Conservation (phyloP, 352 stramenopile genomes). For the Phytophthora sp. region DNA sequence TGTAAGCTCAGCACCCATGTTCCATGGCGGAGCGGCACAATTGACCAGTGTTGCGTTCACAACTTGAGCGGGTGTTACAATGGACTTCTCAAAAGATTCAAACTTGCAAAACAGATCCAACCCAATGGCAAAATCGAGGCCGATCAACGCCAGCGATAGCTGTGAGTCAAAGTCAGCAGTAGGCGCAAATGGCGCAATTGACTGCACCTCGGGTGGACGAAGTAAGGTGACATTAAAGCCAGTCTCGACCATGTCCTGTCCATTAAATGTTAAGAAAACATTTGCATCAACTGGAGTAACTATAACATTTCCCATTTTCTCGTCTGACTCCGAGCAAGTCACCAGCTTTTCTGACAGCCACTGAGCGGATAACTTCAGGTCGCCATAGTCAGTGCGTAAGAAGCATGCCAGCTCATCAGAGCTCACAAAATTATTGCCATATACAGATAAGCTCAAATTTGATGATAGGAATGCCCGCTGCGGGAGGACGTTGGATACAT, state of each 20-base stretch:
- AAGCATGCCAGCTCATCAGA: slow-evolving; percentile 32
- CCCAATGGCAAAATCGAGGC: slow-evolving; percentile 49
- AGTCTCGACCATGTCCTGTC: slow-evolving; percentile 25
- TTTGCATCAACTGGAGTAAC: slow-evolving; percentile 17
- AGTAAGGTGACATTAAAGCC: slow-evolving; percentile 52
- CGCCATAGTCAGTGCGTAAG: slow-evolving; percentile 23
- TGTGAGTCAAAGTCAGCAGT: not conserved
- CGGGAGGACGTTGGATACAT: slow-evolving; percentile 38
- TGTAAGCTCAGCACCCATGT: slow-evolving; percentile 15
- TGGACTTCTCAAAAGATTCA: slow-evolving; percentile 22
- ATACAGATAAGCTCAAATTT: slow-evolving; percentile 29
- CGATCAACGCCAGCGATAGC: slow-evolving; percentile 30
- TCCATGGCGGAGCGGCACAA: slow-evolving; percentile 39
- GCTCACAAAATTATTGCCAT: slow-evolving; percentile 32
- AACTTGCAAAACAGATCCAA: slow-evolving; percentile 50
- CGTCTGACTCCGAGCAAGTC: slow-evolving; percentile 17
- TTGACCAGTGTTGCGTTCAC: slow-evolving; percentile 45
- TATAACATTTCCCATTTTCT: not conserved
- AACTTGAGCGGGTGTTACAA: slow-evolving; percentile 32
- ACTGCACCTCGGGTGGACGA: slow-evolving; percentile 34
- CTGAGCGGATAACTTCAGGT: slow-evolving; percentile 16
- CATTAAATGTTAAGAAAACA: slow-evolving; percentile 33
- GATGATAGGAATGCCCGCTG: slow-evolving; percentile 14
- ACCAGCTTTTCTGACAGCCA: slow-evolving; percentile 36
- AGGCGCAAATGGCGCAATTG: slow-evolving; percentile 2